Percentiles rank a stretch among this genome's conserved stretches.
These are phyloP conservation scores for Petasospora fabianii DNA, from an alignment of 1,139 yeast species.

Conservation along the genomic window DNA sequence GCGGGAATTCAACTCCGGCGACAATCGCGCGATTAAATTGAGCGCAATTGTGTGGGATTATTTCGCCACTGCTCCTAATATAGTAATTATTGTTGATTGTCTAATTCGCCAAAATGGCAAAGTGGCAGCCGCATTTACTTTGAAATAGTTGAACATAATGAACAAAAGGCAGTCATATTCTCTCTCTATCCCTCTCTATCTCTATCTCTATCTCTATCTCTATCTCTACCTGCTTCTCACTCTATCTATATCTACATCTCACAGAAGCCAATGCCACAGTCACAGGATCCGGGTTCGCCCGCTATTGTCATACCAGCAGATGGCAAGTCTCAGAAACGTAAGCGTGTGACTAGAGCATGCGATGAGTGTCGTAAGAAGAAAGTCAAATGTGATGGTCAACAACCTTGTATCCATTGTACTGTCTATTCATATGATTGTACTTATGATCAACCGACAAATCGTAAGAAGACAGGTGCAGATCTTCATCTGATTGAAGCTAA, in stretches of 20 bases:
- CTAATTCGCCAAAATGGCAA: not conserved
- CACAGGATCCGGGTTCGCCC: slow-evolving; percentile 8
- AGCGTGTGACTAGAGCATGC: slow-evolving; percentile 78
- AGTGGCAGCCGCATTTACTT: not conserved
- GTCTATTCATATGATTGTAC: slow-evolving; percentile 69
- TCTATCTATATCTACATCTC: too few species aligned
- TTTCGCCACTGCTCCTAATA: not conserved
- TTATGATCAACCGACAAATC: slow-evolving; percentile 70
- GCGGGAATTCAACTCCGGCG: too few species aligned
- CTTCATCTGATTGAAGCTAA: slow-evolving; percentile 34
- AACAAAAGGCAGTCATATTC: too few species aligned
- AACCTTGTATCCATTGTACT: slow-evolving; percentile 84
- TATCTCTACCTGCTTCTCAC: too few species aligned
- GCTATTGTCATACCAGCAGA: slow-evolving; percentile 4
- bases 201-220: too few species aligned
- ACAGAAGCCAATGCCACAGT: slow-evolving; percentile 10
- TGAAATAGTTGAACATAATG: not conserved
- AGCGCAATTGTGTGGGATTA: not conserved
- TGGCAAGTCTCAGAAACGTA: slow-evolving; percentile 34
- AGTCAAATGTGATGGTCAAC: slow-evolving; percentile 84
- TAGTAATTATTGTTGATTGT: not conserved
- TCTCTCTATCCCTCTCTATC: too few species aligned
- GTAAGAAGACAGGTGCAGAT: slow-evolving; percentile 43
- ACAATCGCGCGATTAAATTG: slow-evolving; percentile 6
- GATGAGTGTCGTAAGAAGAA: slow-evolving; percentile 74